Conservation (phyloP, 176 grass and related monocot genomes). For the Triticum timopheevii region DNA sequence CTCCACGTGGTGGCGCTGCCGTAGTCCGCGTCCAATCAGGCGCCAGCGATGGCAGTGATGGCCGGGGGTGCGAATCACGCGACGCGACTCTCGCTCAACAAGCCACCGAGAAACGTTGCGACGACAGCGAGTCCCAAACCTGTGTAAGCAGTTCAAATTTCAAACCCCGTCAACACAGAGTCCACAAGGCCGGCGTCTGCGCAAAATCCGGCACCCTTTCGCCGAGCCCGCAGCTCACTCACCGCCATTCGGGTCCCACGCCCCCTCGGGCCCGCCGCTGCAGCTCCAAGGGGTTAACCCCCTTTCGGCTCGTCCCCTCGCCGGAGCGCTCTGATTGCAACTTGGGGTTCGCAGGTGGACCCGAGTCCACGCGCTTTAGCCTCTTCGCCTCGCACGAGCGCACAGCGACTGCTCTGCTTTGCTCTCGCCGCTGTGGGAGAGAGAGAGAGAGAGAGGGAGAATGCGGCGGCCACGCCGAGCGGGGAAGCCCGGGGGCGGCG, state of each 20-base stretch:
- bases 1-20: too few relatives aligned
- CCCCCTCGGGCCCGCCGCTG: neutral
- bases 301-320: neutral
- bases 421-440: neutral
- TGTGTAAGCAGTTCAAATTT: neutral
- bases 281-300: neutral
- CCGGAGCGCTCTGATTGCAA: neutral
- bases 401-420: neutral
- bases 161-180: neutral
- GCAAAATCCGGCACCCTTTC: neutral
- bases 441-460: neutral
- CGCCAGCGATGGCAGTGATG: too few relatives aligned
- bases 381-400: neutral
- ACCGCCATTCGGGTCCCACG: neutral
- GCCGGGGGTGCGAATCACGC: too few relatives aligned
- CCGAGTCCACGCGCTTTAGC: neutral
- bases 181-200: neutral
- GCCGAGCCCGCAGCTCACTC: neutral
- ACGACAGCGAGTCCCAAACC: too few relatives aligned
- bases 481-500: neutral
- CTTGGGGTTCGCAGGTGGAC: neutral
- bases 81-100: too few relatives aligned
- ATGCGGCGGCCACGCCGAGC: neutral
- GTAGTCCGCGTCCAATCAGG: too few relatives aligned
- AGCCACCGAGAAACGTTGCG: too few relatives aligned